Conservation (phyloP, 1,284 basidiomycete genomes). For the Naganishia cerealis region DNA sequence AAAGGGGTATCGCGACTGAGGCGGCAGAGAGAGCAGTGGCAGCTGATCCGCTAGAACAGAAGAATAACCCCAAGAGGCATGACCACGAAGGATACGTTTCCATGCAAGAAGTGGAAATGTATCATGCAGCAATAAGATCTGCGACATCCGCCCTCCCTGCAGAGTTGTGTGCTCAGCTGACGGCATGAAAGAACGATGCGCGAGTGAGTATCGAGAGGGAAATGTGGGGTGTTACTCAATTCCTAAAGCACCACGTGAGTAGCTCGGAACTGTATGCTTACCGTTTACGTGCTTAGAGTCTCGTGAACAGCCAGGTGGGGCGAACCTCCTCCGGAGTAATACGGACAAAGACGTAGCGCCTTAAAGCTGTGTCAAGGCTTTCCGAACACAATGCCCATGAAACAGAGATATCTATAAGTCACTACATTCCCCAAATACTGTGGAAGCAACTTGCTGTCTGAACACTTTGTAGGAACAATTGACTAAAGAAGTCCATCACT, state of each 20-base stretch:
- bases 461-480: slow-evolving; percentile 69
- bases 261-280: not conserved
- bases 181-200: slow-evolving; percentile 34
- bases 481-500: slow-evolving; percentile 52
- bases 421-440: slow-evolving; percentile 46
- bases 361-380: not conserved
- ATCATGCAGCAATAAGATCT: no score
- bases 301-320: slow-evolving; percentile 55
- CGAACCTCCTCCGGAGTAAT: slow-evolving; percentile 56
- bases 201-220: slow-evolving; percentile 44
- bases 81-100: no score
- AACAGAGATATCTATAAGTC: slow-evolving; percentile 40
- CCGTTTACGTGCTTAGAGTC: not conserved
- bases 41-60: no score
- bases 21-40: no score
- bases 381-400: not conserved
- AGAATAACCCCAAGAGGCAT: no score
- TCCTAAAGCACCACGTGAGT: slow-evolving; percentile 59
- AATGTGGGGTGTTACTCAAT: slow-evolving; percentile 65
- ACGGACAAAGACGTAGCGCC: slow-evolving; percentile 60
- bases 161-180: not conserved
- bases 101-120: no score
- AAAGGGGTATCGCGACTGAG: no score
- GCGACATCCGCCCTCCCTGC: no score
- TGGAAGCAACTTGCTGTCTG: slow-evolving; percentile 50